phyloP scores from a whole-genome alignment of 2,329 filamentous ascomycete species.

The Phialophora chinensis region DNA sequence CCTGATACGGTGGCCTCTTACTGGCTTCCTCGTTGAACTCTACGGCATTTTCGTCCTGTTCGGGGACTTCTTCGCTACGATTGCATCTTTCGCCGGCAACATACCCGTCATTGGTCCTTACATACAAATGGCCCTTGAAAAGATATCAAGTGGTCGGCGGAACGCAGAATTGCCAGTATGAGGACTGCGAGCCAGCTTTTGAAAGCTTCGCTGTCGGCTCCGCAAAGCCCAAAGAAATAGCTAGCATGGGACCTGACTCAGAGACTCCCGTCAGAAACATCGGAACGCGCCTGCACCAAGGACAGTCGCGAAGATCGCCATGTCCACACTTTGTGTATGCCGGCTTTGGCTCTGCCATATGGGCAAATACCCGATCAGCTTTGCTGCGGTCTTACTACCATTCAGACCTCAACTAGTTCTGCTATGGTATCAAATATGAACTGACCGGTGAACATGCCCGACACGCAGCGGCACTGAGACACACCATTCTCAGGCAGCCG shows the following conservation, averaged over 20 bases:
- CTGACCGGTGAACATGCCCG: neutral
- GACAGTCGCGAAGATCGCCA: neutral
- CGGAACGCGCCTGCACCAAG: neutral
- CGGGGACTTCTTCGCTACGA: constrained; percentile 93
- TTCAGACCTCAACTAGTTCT: neutral
- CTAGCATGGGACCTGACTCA: neutral
- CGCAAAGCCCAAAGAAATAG: neutral
- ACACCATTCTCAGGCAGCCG: neutral
- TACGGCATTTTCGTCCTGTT: constrained; percentile 95
- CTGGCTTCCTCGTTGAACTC: constrained; percentile 87
- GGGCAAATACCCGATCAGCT: neutral
- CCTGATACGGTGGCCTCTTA: constrained; percentile 84
- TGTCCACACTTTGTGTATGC: neutral
- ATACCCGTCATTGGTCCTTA: constrained; percentile 86
- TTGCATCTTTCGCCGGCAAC: constrained; percentile 83
- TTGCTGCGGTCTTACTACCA: neutral
- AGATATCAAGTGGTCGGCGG: constrained; percentile 69
- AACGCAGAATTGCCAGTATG: constrained; percentile 80
- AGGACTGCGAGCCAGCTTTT: constrained; percentile 37
- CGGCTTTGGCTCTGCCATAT: neutral
- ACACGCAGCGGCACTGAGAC: neutral
- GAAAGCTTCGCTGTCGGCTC: neutral
- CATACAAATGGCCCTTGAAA: constrained; percentile 75
- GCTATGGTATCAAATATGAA: neutral
- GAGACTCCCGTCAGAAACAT: neutral